Evolutionary conservation across 306 rosid species (phyloP).

Genomic region (Prunus davidiana): DNA sequence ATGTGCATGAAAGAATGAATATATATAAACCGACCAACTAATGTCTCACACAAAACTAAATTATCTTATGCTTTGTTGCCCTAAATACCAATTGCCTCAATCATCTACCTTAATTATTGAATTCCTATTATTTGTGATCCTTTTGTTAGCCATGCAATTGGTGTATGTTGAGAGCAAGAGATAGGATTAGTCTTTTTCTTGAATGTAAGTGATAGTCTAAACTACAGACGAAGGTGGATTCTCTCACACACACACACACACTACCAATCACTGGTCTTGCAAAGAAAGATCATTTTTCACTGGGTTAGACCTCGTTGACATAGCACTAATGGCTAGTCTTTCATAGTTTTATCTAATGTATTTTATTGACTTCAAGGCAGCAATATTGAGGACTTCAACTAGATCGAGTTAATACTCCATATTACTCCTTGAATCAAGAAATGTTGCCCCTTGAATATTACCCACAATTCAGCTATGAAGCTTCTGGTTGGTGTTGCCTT

Average conservation of each 20-base stretch:
- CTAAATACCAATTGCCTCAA: not conserved
- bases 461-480: not conserved
- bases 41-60: not conserved
- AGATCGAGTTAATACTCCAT: not conserved
- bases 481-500: not conserved
- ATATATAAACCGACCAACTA: not conserved
- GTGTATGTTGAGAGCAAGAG: not conserved
- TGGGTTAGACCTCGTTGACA: too few relatives aligned
- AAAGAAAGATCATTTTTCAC: fast-evolving
- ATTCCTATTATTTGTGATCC: not conserved
- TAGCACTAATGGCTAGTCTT: not conserved
- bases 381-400: not conserved
- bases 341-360: not conserved
- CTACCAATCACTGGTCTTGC: too few relatives aligned
- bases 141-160: not conserved
- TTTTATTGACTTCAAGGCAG: not conserved
- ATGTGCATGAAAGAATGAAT: not conserved
- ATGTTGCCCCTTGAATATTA: not conserved
- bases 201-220: too few relatives aligned
- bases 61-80: not conserved
- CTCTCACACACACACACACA: too few relatives aligned
- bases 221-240: too few relatives aligned
- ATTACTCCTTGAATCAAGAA: not conserved
- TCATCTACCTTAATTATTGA: not conserved
- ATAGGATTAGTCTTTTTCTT: not conserved